phyloP scores from a whole-genome alignment of 1,284 basidiomycete species.

The Blastosporella zonata region DNA sequence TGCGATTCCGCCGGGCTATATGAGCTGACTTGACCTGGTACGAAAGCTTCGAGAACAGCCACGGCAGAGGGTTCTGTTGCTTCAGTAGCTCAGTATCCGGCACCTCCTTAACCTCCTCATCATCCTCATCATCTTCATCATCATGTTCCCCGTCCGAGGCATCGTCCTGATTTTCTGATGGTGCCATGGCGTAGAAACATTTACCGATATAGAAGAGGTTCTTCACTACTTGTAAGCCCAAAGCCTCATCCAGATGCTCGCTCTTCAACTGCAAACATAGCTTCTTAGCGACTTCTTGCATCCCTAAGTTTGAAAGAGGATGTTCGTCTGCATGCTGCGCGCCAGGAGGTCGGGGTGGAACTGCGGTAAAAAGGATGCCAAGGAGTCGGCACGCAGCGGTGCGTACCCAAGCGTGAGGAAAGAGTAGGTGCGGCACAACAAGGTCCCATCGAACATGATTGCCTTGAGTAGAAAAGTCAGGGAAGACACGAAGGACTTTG shows the following conservation, averaged over 20 bases:
- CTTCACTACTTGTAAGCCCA: constrained; percentile 89
- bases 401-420: constrained; percentile 95
- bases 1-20: constrained; percentile 60
- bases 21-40: constrained; percentile 80
- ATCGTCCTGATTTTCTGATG: constrained; percentile 19
- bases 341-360: constrained; percentile 40
- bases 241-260: constrained; percentile 70
- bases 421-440: constrained; percentile 72
- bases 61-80: constrained; percentile 69
- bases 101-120: constrained; percentile 32
- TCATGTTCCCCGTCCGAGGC: constrained; percentile 14
- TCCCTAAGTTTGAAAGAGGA: constrained; percentile 49
- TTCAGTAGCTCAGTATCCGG: constrained; percentile 28
- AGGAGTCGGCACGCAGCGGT: constrained; percentile 78
- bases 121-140: constrained; percentile 22
- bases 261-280: constrained; percentile 82
- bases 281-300: constrained; percentile 76
- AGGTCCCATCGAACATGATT: constrained; percentile 60
- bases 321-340: constrained; percentile 36
- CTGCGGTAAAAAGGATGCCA: constrained; percentile 64
- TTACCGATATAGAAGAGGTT: constrained; percentile 91
- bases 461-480: constrained; percentile 40
- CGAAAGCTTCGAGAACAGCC: constrained; percentile 93
- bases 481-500: constrained; percentile 63
- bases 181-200: constrained; percentile 60